Conservation (phyloP, 352 stramenopile species). For the Phytophthora fragariae region DNA sequence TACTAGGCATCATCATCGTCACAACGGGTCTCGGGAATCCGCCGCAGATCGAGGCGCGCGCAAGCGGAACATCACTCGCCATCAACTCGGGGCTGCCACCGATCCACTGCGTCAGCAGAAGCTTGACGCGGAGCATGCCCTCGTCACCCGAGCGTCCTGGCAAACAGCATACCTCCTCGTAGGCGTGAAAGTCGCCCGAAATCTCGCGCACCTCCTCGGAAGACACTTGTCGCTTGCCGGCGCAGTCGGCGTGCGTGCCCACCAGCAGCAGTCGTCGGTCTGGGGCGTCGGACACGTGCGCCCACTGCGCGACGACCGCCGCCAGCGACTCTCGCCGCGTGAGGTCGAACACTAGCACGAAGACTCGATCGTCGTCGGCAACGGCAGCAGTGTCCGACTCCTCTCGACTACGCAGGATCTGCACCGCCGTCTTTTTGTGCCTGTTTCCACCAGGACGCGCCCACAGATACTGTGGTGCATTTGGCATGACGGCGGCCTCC, state of each 20-base stretch:
- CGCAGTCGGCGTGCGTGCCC: constrained; percentile 59
- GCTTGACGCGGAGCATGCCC: constrained; percentile 32
- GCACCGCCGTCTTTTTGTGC: constrained; percentile 21
- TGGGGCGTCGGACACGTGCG: constrained; percentile 33
- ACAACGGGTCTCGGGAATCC: constrained; percentile 35
- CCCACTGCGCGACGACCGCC: constrained; percentile 53
- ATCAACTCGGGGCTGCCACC: constrained; percentile 7
- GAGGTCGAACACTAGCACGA: constrained; percentile 68
- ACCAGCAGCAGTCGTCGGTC: constrained; percentile 52
- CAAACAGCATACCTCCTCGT: constrained; percentile 60
- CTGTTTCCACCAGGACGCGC: constrained; percentile 20
- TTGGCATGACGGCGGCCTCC: constrained; percentile 6
- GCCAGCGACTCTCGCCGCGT: constrained; percentile 50
- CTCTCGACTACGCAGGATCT: constrained; percentile 29
- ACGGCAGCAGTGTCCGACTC: not conserved
- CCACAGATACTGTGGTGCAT: constrained; percentile 30
- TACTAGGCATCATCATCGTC: constrained; percentile 34
- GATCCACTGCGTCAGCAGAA: constrained; percentile 36
- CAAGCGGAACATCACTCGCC: constrained; percentile 23
- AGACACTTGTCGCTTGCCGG: constrained; percentile 48
- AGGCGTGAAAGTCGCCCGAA: constrained; percentile 61
- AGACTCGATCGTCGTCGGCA: constrained; percentile 29
- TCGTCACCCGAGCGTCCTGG: constrained; percentile 19
- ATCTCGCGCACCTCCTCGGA: constrained; percentile 50
- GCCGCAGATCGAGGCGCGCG: constrained; percentile 40